Evolutionary conservation across 257 asterid species (phyloP).

Genomic region (Paraleonurus japonicus): DNA sequence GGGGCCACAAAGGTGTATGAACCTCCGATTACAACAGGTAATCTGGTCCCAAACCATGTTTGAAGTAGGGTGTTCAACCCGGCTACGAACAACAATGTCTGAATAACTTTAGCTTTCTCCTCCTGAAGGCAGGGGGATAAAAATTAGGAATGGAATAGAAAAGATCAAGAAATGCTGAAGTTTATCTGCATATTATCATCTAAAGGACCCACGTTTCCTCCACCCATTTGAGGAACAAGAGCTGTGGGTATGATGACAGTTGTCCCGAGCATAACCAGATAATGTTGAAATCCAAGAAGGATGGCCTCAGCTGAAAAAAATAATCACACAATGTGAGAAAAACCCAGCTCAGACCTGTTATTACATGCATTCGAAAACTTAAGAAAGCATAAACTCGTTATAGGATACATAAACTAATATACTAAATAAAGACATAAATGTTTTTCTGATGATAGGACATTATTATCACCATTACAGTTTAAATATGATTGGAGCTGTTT

Average conservation of each 20-base stretch:
- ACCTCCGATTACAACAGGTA: slow-evolving; percentile 89
- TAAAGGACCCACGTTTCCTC: slow-evolving; percentile 74
- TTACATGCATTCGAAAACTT: neutral
- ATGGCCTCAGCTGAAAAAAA: slow-evolving; percentile 84
- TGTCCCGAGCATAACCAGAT: slow-evolving; percentile 91
- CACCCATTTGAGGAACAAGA: slow-evolving; percentile 98
- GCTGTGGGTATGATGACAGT: slow-evolving; percentile 89
- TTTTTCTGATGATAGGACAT: neutral
- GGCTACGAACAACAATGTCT: slow-evolving; percentile 80
- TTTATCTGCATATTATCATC: neutral
- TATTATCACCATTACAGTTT: neutral
- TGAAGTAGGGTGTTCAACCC: slow-evolving; percentile 86
- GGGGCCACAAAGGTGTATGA: slow-evolving; percentile 96
- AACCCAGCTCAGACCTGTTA: neutral
- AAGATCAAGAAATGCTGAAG: neutral
- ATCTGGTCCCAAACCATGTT: slow-evolving; percentile 80
- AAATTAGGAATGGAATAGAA: neutral
- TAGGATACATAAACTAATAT: neutral
- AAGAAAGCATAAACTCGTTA: neutral
- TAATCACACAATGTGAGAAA: slow-evolving; percentile 19
- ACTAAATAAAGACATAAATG: neutral
- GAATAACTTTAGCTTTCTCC: slow-evolving; percentile 93
- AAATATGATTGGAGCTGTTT: neutral
- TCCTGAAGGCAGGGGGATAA: slow-evolving; percentile 41
- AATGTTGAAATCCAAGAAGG: slow-evolving; percentile 93